These are phyloP conservation scores for Groenewaldozyma tartarivorans DNA, from an alignment of 805 yeast genomes.

Conservation along the genomic window DNA sequence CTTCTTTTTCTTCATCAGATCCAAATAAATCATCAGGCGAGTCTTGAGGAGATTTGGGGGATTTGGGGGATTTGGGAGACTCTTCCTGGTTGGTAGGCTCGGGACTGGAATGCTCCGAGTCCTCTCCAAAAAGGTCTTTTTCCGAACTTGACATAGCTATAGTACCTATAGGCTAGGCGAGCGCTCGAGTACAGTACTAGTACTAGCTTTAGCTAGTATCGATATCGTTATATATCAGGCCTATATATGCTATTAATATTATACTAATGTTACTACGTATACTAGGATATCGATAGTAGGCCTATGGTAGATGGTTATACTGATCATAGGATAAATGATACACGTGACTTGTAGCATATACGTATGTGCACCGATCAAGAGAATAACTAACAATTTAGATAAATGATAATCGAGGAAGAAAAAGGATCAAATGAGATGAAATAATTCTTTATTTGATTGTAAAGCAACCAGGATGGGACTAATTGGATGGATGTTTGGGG, in stretches of 20 bases:
- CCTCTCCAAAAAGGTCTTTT: constrained; percentile 19
- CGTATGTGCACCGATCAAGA: too few species aligned
- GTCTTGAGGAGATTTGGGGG: constrained; percentile 2
- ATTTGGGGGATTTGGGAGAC: not conserved
- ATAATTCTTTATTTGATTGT: too few species aligned
- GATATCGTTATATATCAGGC: not conserved
- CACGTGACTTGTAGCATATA: too few species aligned
- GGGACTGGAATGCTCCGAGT: constrained; percentile 1
- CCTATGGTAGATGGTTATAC: constrained; percentile 1
- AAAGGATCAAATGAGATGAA: too few species aligned
- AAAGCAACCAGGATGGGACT: too few species aligned
- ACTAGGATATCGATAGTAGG: not conserved
- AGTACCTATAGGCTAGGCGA: not conserved
- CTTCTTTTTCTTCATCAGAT: constrained; percentile 9
- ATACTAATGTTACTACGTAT: constrained; percentile 1
- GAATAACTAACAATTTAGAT: too few species aligned
- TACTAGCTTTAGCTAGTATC: not conserved
- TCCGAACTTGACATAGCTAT: constrained; percentile 5
- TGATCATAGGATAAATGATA: too few species aligned
- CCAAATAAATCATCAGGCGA: constrained; percentile 4
- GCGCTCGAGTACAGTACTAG: not conserved
- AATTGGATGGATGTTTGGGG: too few species aligned
- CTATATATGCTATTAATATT: not conserved
- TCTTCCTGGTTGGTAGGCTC: not conserved
- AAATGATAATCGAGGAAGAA: too few species aligned